phyloP scores from a whole-genome alignment of 768 basidiomycete species.

The Hemileccinum rubropunctum region DNA sequence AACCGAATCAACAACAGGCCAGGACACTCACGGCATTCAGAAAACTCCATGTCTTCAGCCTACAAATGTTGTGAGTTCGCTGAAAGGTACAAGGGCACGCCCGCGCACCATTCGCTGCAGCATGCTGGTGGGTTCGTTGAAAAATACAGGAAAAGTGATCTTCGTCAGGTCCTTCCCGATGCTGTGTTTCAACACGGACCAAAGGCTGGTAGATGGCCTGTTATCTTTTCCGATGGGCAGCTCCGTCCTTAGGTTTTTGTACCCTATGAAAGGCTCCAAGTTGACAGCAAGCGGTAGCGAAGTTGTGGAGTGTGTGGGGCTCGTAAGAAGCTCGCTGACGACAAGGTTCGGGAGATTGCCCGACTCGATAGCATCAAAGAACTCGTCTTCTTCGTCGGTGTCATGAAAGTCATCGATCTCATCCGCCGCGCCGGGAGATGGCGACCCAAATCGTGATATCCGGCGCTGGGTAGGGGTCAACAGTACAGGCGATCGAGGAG shows the following conservation, averaged over 20 bases:
- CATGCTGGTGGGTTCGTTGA: constrained; percentile 96
- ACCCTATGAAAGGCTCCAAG: constrained; percentile 59
- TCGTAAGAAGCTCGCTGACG: constrained; percentile 61
- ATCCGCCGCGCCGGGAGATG: constrained; percentile 17
- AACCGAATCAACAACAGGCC: constrained; percentile 1
- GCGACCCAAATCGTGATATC: constrained; percentile 11
- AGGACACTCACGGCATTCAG: constrained; percentile 70
- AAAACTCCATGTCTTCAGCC: constrained; percentile 98
- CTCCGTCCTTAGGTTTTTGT: constrained; percentile 54
- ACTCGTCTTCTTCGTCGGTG: constrained; percentile 90
- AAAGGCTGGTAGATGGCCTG: constrained; percentile 85
- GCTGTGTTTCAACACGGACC: constrained; percentile 92
- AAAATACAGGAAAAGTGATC: constrained; percentile 93
- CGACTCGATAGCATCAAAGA: constrained; percentile 94
- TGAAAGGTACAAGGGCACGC: not conserved
- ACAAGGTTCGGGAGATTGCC: constrained; percentile 75
- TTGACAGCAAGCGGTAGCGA: constrained; percentile 36
- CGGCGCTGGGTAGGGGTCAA: constrained; percentile 26
- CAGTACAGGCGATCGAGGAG: constrained; percentile 8
- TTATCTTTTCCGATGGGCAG: constrained; percentile 71
- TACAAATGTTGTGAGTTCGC: constrained; percentile 14
- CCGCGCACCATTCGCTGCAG: constrained; percentile 81
- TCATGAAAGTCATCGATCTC: constrained; percentile 38
- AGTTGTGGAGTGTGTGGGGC: constrained; percentile 36
- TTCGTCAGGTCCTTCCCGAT: constrained; percentile 97